Base-by-base conservation (phyloP, 352 stramenopile species). In the Saprolegnia parasitica region DNA sequence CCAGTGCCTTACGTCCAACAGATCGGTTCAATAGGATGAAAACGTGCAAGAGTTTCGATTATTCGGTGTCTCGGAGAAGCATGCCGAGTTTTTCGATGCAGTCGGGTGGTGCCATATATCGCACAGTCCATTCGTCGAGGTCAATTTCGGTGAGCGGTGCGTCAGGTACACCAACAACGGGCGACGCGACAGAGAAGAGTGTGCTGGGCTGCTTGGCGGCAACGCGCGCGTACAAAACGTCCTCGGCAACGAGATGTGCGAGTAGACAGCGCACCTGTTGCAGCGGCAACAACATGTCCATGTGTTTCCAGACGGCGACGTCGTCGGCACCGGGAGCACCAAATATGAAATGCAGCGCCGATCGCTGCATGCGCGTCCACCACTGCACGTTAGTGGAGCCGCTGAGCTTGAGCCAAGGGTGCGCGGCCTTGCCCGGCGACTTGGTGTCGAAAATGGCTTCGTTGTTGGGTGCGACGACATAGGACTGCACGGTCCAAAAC, bases 371-470 rank as follows among this genome's bases (percentile, higher is more conserved):
- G 35, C 58, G 58, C 4, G 50, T 40, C 20, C 49, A 35, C 58
- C 58, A 67, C 24, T 37, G 58, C 13, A 21, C 58, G 42, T 67
- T 67, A 10, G 24, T 15, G 13, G 49, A 42, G 5, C 37, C 29
- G 10, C 5, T 67, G 58, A 67, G 58, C 45, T 67, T 67, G 39
- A 67, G 42, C 58, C 58, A 67, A 6, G 58, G 58, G 32, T 67
- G 58, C 40, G 40, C 18, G 4, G 42, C 23, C 24, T 37, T 56
- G 40, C 39, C 58, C 40, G 42, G 42, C 42, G 39, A 23, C 37
- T 15, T 42, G 37, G 58, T 67, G 45, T 67, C 58, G 13, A 67
- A 42, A 6, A 55, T 13, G 20, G 50, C 50, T 23, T 40, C 23
- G 15, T 40, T 40, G n/a, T 24, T 23, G 11, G 58, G 6, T 16